Conservation (phyloP, 2,329 filamentous ascomycete species). For the Westerdykella aurantiaca region DNA sequence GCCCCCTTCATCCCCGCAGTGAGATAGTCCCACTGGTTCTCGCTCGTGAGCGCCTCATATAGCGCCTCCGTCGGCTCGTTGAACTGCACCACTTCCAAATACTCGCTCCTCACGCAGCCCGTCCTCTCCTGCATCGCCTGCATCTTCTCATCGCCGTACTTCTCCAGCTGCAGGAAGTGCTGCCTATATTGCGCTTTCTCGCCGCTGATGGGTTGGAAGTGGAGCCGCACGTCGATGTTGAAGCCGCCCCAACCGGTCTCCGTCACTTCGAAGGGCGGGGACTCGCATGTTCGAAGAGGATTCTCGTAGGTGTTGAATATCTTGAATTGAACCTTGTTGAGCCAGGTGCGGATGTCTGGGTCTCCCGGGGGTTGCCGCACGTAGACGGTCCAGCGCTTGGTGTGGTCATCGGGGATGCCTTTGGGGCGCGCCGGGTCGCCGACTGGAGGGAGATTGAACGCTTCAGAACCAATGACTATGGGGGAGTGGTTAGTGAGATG, state of each 20-base stretch:
- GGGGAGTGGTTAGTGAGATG: conserved; percentile 17
- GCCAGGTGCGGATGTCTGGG: conserved; percentile 83
- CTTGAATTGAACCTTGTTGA: conserved; percentile 96
- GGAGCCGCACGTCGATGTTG: conserved; percentile 89
- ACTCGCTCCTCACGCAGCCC: conserved; percentile 67
- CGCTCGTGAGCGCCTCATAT: conserved; percentile 76
- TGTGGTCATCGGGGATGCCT: conserved; percentile 80
- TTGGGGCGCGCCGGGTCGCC: conserved; percentile 58
- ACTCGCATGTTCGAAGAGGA: conserved; percentile 69
- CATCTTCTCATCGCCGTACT: conserved; percentile 70
- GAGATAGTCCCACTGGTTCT: conserved; percentile 53
- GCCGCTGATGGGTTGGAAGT: conserved; percentile 78
- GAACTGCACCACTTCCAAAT: conserved; percentile 91
- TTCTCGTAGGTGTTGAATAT: conserved; percentile 96
- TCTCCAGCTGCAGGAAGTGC: conserved; percentile 85
- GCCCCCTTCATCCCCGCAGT: conserved; percentile 37
- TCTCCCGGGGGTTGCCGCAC: conserved; percentile 84
- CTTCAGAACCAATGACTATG: conserved; percentile 47
- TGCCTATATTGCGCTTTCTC: conserved; percentile 97
- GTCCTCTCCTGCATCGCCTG: conserved; percentile 49
- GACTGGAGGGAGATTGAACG: conserved; percentile 60
- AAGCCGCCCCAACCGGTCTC: conserved; percentile 99
- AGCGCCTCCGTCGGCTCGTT: conserved; percentile 94
- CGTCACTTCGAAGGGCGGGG: conserved; percentile 72
- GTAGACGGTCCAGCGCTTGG: conserved; percentile 93